A percentile compares a stretch with the other conserved stretches of the same genome.
Evolutionary conservation across 257 asterid species (phyloP).

Genomic region (Vinca minor): DNA sequence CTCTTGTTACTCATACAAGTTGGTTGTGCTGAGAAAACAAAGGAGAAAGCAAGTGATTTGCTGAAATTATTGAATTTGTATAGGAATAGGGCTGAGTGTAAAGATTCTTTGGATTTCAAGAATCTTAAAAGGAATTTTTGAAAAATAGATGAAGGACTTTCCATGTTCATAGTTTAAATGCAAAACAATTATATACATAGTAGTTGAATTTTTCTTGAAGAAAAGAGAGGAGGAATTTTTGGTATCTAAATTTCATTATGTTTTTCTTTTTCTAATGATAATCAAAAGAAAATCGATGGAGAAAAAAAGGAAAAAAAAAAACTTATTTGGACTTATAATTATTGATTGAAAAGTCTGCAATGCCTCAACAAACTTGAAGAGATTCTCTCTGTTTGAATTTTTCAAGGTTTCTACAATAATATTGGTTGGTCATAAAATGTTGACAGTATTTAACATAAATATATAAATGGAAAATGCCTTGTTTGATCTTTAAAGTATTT

Average conservation of each 20-base stretch:
- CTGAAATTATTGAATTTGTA: constrained; percentile 36
- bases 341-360: no score
- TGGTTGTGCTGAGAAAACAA: constrained; percentile 37
- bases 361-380: neutral
- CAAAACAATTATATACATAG: neutral
- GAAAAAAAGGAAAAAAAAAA: no score
- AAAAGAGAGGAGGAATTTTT: no score
- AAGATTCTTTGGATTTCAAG: constrained; percentile 45
- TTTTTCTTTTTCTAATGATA: neutral
- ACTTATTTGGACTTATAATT: neutral
- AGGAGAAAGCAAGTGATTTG: constrained; percentile 41
- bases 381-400: neutral
- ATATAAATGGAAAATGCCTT: no score
- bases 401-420: neutral
- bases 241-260: neutral
- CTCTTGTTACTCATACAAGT: constrained; percentile 39
- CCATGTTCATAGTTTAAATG: neutral
- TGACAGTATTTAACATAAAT: neutral
- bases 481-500: no score
- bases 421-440: neutral
- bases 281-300: no score
- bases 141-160: neutral
- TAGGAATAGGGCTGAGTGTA: constrained; percentile 28
- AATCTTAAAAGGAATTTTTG: constrained; percentile 36
- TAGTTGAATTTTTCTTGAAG: neutral